A percentile compares a stretch with the other conserved stretches of the same genome.
phyloP scores from a whole-genome alignment of 2,329 filamentous ascomycete genomes.

The Fusarium sp. region DNA sequence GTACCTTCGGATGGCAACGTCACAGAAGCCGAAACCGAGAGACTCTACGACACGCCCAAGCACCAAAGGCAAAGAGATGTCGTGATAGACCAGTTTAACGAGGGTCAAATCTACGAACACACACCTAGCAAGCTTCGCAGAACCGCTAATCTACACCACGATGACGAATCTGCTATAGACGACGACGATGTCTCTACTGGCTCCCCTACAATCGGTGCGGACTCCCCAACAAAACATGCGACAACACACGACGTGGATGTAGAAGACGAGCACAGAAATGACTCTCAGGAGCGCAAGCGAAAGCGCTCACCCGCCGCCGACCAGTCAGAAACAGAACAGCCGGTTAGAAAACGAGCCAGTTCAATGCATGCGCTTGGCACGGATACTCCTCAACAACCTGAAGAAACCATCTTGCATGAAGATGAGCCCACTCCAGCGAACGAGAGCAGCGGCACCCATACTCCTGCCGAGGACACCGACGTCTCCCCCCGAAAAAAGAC shows the following conservation, averaged over 20 bases:
- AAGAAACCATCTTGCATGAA: slow-evolving; percentile 53
- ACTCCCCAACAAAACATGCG: slow-evolving; percentile 55
- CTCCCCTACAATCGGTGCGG: slow-evolving; percentile 58
- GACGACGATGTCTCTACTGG: slow-evolving; percentile 58
- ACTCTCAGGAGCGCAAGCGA: slow-evolving; percentile 62
- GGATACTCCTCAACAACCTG: slow-evolving; percentile 48
- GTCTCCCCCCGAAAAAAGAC: slow-evolving; percentile 49
- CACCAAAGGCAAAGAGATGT: slow-evolving; percentile 75
- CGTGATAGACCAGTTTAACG: slow-evolving; percentile 69
- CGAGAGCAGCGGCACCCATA: slow-evolving; percentile 57
- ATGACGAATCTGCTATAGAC: slow-evolving; percentile 60
- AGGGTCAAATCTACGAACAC: slow-evolving; percentile 70
- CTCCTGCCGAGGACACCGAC: slow-evolving; percentile 64
- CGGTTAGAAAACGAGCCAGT: slow-evolving; percentile 68
- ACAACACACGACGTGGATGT: slow-evolving; percentile 48
- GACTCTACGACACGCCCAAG: slow-evolving; percentile 89
- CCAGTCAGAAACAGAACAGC: slow-evolving; percentile 63
- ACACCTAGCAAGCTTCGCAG: slow-evolving; percentile 85
- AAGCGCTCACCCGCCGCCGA: slow-evolving; percentile 65
- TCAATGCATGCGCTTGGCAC: slow-evolving; percentile 61
- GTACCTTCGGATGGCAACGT: slow-evolving; percentile 65
- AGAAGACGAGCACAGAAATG: slow-evolving; percentile 53
- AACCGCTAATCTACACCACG: slow-evolving; percentile 52
- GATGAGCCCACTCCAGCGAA: slow-evolving; percentile 57
- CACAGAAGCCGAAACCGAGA: slow-evolving; percentile 94